Evolutionary conservation across 257 asterid genomes (phyloP).

Genomic region (Echites panduratus): DNA sequence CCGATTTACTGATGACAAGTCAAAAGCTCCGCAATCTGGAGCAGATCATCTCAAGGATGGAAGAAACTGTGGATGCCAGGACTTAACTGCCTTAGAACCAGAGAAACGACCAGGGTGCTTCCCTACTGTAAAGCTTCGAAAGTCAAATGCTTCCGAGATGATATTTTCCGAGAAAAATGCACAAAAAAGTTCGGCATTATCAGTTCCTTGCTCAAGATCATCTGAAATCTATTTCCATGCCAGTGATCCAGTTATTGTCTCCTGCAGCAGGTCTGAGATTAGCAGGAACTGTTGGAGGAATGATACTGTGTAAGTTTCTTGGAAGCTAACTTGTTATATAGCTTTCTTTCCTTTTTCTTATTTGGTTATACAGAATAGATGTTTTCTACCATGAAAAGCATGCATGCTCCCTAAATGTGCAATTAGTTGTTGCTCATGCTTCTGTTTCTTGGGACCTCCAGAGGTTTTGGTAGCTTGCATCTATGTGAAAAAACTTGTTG

Average conservation of each 20-base stretch:
- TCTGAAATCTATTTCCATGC: constrained; percentile 24
- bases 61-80: constrained; percentile 21
- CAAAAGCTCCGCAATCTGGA: constrained; percentile 13
- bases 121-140: constrained; percentile 22
- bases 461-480: background rate
- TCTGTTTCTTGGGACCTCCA: background rate
- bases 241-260: constrained; percentile 22
- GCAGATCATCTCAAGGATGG: constrained; percentile 21
- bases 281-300: constrained; percentile 15
- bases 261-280: constrained; percentile 23
- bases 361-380: background rate
- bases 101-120: constrained; percentile 35
- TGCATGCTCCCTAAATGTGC: background rate
- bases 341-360: background rate
- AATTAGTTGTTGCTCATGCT: background rate
- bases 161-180: constrained; percentile 11
- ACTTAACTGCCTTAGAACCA: constrained; percentile 22
- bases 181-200: constrained; percentile 18
- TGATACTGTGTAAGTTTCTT: constrained; percentile 23
- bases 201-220: constrained; percentile 18
- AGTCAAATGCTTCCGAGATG: constrained; percentile 12
- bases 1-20: constrained; percentile 5
- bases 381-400: background rate
- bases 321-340: background rate
- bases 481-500: background rate